Conservation (phyloP, 2,329 filamentous ascomycete genomes). For the Tetracladium maxilliforme region DNA sequence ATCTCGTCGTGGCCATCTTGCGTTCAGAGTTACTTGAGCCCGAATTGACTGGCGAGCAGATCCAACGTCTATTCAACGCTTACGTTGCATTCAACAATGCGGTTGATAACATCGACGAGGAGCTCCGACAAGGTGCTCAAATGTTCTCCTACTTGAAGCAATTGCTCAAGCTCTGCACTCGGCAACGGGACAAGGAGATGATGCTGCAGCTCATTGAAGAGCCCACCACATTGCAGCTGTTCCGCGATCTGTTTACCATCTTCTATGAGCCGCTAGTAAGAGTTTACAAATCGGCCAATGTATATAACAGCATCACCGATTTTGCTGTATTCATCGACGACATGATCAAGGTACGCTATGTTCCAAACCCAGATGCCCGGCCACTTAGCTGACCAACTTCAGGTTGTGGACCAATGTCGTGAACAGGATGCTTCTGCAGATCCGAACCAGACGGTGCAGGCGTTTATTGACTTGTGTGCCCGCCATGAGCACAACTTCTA, state of each 20-base stretch:
- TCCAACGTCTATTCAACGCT: slow-evolving; percentile 78
- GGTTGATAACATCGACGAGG: slow-evolving; percentile 79
- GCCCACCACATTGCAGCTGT: slow-evolving; percentile 89
- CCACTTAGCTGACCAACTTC: slow-evolving; percentile 6
- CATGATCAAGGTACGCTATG: slow-evolving; percentile 55
- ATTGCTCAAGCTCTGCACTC: slow-evolving; percentile 77
- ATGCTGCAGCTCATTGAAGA: slow-evolving; percentile 94
- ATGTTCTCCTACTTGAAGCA: slow-evolving; percentile 93
- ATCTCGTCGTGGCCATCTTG: slow-evolving; percentile 74
- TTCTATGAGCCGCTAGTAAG: slow-evolving; percentile 96
- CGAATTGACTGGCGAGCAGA: slow-evolving; percentile 57
- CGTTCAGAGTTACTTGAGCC: slow-evolving; percentile 65
- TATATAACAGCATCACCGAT: slow-evolving; percentile 94
- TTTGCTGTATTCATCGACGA: slow-evolving; percentile 90
- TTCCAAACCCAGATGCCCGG: neutral
- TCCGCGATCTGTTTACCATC: slow-evolving; percentile 93
- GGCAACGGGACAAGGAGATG: slow-evolving; percentile 91
- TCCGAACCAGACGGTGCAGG: slow-evolving; percentile 94
- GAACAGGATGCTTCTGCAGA: slow-evolving; percentile 80
- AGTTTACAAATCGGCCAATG: slow-evolving; percentile 97
- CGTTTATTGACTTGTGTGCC: slow-evolving; percentile 92
- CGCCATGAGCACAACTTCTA: slow-evolving; percentile 96
- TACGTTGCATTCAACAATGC: slow-evolving; percentile 94
- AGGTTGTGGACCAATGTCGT: slow-evolving; percentile 50
- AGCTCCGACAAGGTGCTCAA: slow-evolving; percentile 78